A percentile compares a stretch with the other conserved stretches of the same genome.
These are phyloP conservation scores for Fusarium sp. DNA, from an alignment of 2,329 filamentous ascomycete genomes.

Conservation along the genomic window DNA sequence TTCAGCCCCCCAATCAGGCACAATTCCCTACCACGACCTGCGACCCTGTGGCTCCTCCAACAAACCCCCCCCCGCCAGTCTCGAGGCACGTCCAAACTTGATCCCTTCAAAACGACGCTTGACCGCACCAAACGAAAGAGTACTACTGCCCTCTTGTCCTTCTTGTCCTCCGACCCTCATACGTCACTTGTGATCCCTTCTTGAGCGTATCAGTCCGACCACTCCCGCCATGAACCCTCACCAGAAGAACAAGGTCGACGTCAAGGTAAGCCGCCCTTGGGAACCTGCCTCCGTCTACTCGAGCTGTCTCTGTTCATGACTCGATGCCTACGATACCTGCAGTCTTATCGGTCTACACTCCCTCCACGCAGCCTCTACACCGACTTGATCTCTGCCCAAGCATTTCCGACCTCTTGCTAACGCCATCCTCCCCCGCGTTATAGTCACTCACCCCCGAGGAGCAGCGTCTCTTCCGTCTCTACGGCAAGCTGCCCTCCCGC, in stretches of 20 bases:
- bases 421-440: constrained; percentile 11
- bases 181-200: constrained; percentile 5
- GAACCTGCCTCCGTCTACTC: constrained; percentile 33
- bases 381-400: constrained; percentile 1
- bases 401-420: constrained; percentile 33
- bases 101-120: constrained; percentile 38
- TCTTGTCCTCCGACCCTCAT: constrained; percentile 5
- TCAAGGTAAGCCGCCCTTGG: constrained; percentile 75
- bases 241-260: constrained; percentile 98
- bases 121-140: constrained; percentile 14
- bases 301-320: constrained; percentile 26
- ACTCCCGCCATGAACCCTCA: constrained; percentile 83
- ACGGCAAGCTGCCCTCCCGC: constrained; percentile 96
- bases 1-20: constrained; percentile 45
- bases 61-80: constrained; percentile 39
- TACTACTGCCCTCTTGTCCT: no score
- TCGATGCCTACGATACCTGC: constrained; percentile 18
- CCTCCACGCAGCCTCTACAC: not conserved
- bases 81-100: constrained; percentile 29
- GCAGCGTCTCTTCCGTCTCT: constrained; percentile 94
- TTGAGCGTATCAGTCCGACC: constrained; percentile 8
- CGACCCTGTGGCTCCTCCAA: constrained; percentile 40
- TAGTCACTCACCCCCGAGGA: constrained; percentile 94
- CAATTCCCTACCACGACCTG: constrained; percentile 35
- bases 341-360: not conserved